Base-by-base conservation (phyloP, 108 stramenopile species). In the Schizochytrium sp. region DNA sequence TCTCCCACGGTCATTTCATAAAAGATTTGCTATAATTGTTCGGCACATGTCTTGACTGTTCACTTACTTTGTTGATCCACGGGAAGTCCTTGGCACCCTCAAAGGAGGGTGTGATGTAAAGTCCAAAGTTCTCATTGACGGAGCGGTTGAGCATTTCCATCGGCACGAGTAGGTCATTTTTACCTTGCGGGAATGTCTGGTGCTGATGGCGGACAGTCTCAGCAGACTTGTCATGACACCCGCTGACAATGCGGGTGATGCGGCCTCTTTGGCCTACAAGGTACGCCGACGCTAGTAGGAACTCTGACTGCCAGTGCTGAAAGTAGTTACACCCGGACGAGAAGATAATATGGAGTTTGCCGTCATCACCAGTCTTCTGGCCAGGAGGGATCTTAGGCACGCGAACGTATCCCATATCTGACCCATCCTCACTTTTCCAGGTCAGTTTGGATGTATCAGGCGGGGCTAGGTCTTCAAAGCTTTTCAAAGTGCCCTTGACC, bases 1-100 rank as follows among this genome's bases (percentile, higher is more conserved):
- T 28, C 28, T 28, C 28, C 28, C 28, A 28, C 28, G 28, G 28
- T 28, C 28, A 28, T 28, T 28, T 28, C 28, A 28, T 28, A 28
- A 28, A 28, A 28, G 28, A 28, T 28, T 28, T 28, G 28, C 28
- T 28, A 28, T 28, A 28, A 28, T 28, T 28, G 28, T 28, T 28
- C 28, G 28, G 28, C 28, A 28, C 28, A 28, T 28, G 28, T 28
- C 28, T 28, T 28, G 28, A 28, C 28, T 28, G 28, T 28, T 10
- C 57, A 58, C 53, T 83, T 83, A 55, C 50, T 53, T 83, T 83
- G 76, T 83, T 83, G 76, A 83, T 83, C 76, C 76, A 83, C 15
- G 76, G 76, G 3, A 83, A 83, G 2, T 83, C 76, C 50, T n/a
- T 17, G 15, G 76, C 76, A 53, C 76, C 76, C n/a, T 83, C 76